Evolutionary conservation across 768 basidiomycete species (phyloP).

Genomic region (Mycena alexandri): DNA sequence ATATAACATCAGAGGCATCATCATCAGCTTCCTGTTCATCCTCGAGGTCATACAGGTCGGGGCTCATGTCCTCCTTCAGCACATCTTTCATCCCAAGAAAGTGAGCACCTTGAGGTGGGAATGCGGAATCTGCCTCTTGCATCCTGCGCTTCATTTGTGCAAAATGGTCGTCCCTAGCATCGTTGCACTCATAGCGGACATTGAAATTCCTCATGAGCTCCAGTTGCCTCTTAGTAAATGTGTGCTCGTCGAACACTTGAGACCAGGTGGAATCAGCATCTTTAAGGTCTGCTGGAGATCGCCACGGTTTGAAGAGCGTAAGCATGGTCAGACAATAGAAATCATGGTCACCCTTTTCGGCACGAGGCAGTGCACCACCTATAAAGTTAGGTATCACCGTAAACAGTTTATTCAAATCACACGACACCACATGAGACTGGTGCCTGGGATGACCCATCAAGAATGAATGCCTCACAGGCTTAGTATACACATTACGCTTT

Average conservation of each 20-base stretch:
- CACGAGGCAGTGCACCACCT: background rate
- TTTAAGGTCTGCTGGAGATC: background rate
- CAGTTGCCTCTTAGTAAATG: background rate
- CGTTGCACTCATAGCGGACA: conserved; percentile 45
- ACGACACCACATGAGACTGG: background rate
- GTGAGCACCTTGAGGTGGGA: too few species aligned
- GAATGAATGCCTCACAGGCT: background rate
- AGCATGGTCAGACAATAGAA: background rate
- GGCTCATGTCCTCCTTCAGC: too few species aligned
- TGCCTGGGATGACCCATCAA: background rate
- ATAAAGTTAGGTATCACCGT: background rate
- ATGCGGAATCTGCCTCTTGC: too few species aligned
- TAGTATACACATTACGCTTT: background rate
- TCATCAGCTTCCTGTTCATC: too few species aligned
- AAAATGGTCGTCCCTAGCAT: conserved; percentile 46
- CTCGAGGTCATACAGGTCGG: too few species aligned
- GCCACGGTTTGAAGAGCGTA: background rate
- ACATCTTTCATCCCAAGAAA: too few species aligned
- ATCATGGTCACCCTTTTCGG: background rate
- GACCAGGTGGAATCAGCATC: background rate
- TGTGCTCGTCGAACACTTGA: background rate
- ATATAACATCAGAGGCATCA: too few species aligned
- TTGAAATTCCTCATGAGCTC: conserved; percentile 44
- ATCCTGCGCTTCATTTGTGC: too few species aligned
- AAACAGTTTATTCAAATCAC: background rate